These are phyloP conservation scores for Psilocybe sp. DNA, from an alignment of 768 basidiomycete species.

Conservation along the genomic window DNA sequence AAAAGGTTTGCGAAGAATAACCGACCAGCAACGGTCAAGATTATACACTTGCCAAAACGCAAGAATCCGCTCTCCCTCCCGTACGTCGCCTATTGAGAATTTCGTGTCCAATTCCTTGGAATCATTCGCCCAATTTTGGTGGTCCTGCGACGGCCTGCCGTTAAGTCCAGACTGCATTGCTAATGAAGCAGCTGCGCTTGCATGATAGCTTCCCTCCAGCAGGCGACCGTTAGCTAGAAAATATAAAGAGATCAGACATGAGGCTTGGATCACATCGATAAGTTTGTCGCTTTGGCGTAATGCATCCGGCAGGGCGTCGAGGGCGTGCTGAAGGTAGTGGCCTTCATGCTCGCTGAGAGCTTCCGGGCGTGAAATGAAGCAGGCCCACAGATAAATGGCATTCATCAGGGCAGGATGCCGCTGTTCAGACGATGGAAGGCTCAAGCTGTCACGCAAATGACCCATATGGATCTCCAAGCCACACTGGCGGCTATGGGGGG, in stretches of 20 bases:
- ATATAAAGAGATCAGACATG: conserved; percentile 72
- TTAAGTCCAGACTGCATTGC: conserved; percentile 75
- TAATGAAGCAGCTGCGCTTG: conserved; percentile 69
- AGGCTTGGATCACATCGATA: conserved; percentile 74
- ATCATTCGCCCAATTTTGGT: conserved; percentile 32
- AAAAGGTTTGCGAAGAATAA: conserved; percentile 63
- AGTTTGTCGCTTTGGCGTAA: conserved; percentile 52
- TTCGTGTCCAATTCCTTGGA: conserved; percentile 46
- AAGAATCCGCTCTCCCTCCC: conserved; percentile 68
- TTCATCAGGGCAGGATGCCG: conserved; percentile 78
- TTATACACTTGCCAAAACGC: conserved; percentile 85
- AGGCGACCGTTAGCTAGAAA: conserved; percentile 75
- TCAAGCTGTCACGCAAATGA: conserved; percentile 59
- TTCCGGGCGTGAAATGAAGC: conserved; percentile 73
- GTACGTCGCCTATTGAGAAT: conserved; percentile 54
- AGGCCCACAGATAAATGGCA: conserved; percentile 81
- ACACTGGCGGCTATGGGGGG: conserved; percentile 73
- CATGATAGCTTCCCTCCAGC: conserved; percentile 77
- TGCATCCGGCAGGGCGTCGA: conserved; percentile 62
- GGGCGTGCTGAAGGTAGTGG: conserved; percentile 63
- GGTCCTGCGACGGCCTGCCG: conserved; percentile 31
- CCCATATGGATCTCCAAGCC: conserved; percentile 70
- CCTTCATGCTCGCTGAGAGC: conserved; percentile 69
- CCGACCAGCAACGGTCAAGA: conserved; percentile 80
- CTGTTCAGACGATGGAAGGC: conserved; percentile 51